A percentile compares a stretch with the other conserved stretches of the same genome.
Conservation (phyloP, 2,329 filamentous ascomycete genomes). For the Cladosporium sp. region DNA sequence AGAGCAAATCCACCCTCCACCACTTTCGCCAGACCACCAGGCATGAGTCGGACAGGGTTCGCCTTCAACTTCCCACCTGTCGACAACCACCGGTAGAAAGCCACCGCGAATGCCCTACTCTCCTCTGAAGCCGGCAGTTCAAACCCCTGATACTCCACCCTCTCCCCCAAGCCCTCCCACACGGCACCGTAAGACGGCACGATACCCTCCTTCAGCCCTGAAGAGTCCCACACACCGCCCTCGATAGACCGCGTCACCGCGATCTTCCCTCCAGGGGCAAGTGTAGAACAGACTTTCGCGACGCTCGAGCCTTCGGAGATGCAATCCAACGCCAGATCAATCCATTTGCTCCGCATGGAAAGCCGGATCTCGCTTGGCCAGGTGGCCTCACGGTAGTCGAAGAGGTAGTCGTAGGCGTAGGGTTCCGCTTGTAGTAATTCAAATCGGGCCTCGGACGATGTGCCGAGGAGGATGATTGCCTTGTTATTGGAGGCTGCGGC, state of each 20-base stretch:
- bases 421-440: not conserved
- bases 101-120: not conserved
- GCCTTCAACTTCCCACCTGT: not conserved
- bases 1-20: slow-evolving; percentile 11
- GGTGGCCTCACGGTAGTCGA: not conserved
- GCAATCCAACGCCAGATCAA: slow-evolving; percentile 2
- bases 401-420: slow-evolving; percentile 7
- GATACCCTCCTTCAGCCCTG: not conserved
- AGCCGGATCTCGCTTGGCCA: slow-evolving; percentile 6
- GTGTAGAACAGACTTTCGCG: not conserved
- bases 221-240: not conserved
- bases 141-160: slow-evolving; percentile 5
- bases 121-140: not conserved
- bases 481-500: slow-evolving; percentile 17
- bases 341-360: not conserved
- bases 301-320: slow-evolving; percentile 10
- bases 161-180: slow-evolving; percentile 5
- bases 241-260: not conserved
- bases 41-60: not conserved
- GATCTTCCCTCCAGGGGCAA: not conserved
- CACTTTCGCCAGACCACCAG: not conserved
- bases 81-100: not conserved
- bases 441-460: not conserved
- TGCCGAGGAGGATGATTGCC: slow-evolving; percentile 5
- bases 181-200: slow-evolving; percentile 5